phyloP scores from a whole-genome alignment of 1,139 yeast species.

The Zhuliangozyma parablackwelliae region DNA sequence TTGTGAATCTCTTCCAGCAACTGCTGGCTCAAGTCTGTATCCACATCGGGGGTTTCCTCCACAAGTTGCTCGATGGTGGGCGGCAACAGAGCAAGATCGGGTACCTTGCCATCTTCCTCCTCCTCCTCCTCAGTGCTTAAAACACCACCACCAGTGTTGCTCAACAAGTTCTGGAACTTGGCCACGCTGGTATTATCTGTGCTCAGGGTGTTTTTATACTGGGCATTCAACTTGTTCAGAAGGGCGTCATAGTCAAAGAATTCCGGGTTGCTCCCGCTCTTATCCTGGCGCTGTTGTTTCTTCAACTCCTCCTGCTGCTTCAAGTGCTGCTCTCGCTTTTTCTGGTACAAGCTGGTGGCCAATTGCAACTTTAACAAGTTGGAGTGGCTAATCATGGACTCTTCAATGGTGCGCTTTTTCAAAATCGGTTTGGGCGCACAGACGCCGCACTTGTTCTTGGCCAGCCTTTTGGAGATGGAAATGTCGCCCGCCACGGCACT shows the following conservation, averaged over 20 bases:
- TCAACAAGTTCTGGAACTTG: slow-evolving; percentile 12
- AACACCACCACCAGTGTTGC: background rate
- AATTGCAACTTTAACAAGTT: slow-evolving; percentile 46
- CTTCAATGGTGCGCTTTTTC: slow-evolving; percentile 76
- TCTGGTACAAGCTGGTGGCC: slow-evolving; percentile 34
- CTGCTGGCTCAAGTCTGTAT: too few relatives aligned
- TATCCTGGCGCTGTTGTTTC: slow-evolving; percentile 17
- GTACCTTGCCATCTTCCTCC: too few relatives aligned
- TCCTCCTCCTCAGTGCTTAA: too few relatives aligned
- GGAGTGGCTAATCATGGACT: slow-evolving; percentile 61
- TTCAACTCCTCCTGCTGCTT: slow-evolving; percentile 12
- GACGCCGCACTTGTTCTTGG: slow-evolving; percentile 13
- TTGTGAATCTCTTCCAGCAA: too few relatives aligned
- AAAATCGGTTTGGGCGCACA: slow-evolving; percentile 65
- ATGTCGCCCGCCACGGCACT: slow-evolving; percentile 48
- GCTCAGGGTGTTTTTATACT: slow-evolving; percentile 29
- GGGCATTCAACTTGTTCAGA: slow-evolving; percentile 58
- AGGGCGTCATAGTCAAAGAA: slow-evolving; percentile 54
- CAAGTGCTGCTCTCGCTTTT: slow-evolving; percentile 13
- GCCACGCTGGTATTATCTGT: slow-evolving; percentile 10
- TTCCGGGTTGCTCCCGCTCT: slow-evolving; percentile 29
- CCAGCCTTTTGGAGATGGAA: slow-evolving; percentile 17
- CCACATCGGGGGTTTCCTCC: too few relatives aligned
- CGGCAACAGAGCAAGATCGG: too few relatives aligned
- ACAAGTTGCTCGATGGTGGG: too few relatives aligned